Conservation (phyloP, 495 filamentous ascomycete species). For the Amphirosellinia nigrospora region DNA sequence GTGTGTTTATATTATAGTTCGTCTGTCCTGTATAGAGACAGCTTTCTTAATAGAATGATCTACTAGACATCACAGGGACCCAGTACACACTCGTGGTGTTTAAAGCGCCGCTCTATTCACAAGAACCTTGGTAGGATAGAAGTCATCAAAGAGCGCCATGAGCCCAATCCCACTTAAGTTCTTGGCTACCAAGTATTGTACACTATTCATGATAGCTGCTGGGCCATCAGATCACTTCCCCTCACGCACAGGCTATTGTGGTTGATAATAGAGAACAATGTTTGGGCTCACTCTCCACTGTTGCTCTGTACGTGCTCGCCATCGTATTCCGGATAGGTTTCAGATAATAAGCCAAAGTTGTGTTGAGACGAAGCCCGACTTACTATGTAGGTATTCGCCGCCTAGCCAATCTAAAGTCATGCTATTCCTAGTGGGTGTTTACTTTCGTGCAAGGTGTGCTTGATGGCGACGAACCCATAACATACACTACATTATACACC, state of each 20-base stretch:
- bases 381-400: too few species aligned
- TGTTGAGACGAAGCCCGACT: neutral
- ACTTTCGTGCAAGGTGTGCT: neutral
- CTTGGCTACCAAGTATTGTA: conserved; percentile 4
- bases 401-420: too few species aligned
- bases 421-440: too few species aligned
- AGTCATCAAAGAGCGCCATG: neutral
- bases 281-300: neutral
- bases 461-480: neutral
- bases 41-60: neutral
- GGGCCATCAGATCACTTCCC: neutral
- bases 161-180: neutral
- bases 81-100: neutral
- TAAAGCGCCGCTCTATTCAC: too few species aligned
- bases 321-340: neutral
- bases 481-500: neutral
- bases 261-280: neutral
- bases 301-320: neutral
- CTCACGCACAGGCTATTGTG: conserved; percentile 13
- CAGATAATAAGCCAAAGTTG: neutral
- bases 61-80: neutral
- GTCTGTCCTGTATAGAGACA: neutral
- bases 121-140: neutral
- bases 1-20: neutral
- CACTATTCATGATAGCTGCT: conserved; percentile 6